Conservation (phyloP, 2,329 filamentous ascomycete genomes). For the Talaromyces marneffei region DNA sequence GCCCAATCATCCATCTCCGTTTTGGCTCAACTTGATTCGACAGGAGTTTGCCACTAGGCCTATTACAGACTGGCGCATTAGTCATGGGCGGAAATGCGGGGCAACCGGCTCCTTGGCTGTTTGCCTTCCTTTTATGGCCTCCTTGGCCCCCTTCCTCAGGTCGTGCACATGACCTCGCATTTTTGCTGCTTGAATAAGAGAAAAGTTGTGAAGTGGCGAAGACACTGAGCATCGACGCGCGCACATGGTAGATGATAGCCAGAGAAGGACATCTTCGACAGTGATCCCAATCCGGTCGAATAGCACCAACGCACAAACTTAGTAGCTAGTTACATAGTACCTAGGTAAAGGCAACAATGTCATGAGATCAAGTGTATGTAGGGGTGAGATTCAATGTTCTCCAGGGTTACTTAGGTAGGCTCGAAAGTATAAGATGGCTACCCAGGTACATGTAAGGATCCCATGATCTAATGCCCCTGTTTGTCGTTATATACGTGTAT, state of each 20-base stretch:
- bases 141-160: too few relatives aligned
- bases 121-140: background rate
- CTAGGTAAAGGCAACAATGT: too few relatives aligned
- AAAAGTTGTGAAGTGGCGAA: background rate
- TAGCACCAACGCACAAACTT: background rate
- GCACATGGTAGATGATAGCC: too few relatives aligned
- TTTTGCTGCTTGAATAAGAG: too few relatives aligned
- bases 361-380: too few relatives aligned
- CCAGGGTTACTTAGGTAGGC: too few relatives aligned
- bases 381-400: too few relatives aligned
- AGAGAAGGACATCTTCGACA: too few relatives aligned
- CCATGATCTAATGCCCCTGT: background rate
- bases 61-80: background rate
- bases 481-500: background rate
- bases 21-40: background rate
- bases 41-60: background rate
- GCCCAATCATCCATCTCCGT: slow-evolving; percentile 5
- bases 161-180: background rate
- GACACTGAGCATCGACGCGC: too few relatives aligned
- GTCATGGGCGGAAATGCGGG: background rate
- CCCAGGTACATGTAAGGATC: too few relatives aligned
- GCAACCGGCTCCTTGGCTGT: background rate
- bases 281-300: background rate
- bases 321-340: too few relatives aligned
- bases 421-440: too few relatives aligned